Percentiles rank a stretch among this genome's conserved stretches.
phyloP scores from a whole-genome alignment of 331 rosid species.

The Quercus phellos region DNA sequence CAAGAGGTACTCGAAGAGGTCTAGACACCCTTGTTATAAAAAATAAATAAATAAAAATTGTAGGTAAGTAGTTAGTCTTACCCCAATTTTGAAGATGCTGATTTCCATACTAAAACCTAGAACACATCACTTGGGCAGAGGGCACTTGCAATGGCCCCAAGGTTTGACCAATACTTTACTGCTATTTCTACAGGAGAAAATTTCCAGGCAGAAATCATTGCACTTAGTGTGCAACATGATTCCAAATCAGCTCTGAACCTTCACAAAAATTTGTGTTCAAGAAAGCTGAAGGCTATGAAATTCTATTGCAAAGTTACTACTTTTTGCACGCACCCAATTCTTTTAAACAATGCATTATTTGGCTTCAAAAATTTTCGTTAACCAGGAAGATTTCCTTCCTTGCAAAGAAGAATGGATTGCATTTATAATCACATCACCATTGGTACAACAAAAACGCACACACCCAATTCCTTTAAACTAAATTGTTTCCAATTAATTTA shows the following conservation, averaged over 20 bases:
- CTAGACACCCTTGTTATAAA: too few species aligned
- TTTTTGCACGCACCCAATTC: neutral
- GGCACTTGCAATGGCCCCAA: too few species aligned
- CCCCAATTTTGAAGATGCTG: too few species aligned
- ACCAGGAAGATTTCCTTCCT: neutral
- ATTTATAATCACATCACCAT: neutral
- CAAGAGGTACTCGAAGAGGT: too few species aligned
- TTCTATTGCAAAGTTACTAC: neutral
- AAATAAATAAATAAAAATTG: too few species aligned
- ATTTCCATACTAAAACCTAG: too few species aligned
- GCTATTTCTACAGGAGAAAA: neutral
- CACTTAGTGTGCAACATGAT: neutral
- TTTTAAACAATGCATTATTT: neutral
- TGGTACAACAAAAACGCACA: neutral
- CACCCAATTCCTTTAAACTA: neutral
- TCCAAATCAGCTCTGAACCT: constrained; percentile 8
- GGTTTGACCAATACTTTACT: neutral
- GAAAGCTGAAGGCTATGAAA: neutral
- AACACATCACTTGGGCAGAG: too few species aligned
- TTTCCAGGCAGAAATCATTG: neutral
- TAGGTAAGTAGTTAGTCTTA: too few species aligned
- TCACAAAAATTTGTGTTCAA: neutral
- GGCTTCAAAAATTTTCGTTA: neutral
- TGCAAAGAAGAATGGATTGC: neutral
- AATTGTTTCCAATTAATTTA: neutral